A percentile compares a stretch with the other conserved stretches of the same genome.
These are phyloP conservation scores for Naganishia onofrii DNA, from an alignment of 768 basidiomycete species.

Conservation along the genomic window DNA sequence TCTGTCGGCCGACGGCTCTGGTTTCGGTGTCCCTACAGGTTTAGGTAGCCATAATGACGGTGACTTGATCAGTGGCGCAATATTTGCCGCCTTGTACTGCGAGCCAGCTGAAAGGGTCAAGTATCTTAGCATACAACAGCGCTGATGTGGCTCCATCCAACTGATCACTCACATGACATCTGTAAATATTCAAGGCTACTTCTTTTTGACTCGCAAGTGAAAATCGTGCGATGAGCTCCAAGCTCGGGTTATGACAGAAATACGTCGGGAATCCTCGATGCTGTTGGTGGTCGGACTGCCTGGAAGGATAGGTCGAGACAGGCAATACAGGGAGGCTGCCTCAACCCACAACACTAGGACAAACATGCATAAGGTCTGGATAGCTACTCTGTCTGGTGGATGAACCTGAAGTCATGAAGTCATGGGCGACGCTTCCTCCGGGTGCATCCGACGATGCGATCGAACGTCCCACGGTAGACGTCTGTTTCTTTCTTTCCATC, in stretches of 20 bases:
- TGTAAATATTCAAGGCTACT: background rate
- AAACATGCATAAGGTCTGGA: no score
- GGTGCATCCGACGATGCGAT: background rate
- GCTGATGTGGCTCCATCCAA: background rate
- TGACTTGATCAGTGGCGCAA: slow-evolving; percentile 84
- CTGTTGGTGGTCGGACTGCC: no score
- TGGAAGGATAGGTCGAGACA: no score
- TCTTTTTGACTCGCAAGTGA: background rate
- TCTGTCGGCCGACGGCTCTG: background rate
- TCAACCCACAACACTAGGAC: no score
- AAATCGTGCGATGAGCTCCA: background rate
- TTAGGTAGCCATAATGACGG: slow-evolving; percentile 82
- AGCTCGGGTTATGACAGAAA: background rate
- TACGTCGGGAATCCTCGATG: no score
- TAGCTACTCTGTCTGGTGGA: no score
- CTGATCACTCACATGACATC: background rate
- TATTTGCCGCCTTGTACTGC: slow-evolving; percentile 72
- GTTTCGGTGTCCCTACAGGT: slow-evolving; percentile 58
- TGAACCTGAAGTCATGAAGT: background rate
- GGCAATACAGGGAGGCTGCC: no score
- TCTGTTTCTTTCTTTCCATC: background rate
- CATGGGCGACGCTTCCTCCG: background rate
- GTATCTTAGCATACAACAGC: background rate
- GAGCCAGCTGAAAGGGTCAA: slow-evolving; percentile 47
- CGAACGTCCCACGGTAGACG: background rate